Evolutionary conservation across 768 basidiomycete species (phyloP).

Genomic region (Strobilomyces confusus): DNA sequence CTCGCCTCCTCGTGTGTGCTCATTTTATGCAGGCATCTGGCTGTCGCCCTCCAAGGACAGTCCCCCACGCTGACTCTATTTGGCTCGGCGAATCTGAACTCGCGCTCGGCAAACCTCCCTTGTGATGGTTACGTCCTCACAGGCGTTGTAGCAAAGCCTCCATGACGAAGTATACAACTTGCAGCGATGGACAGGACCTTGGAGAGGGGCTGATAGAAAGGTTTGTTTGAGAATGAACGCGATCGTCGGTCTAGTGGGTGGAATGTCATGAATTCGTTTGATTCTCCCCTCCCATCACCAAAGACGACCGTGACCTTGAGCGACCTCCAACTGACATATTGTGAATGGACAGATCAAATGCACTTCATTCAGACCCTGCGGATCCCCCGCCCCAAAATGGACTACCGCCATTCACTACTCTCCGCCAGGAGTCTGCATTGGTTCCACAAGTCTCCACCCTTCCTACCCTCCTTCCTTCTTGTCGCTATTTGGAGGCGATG

Average conservation of each 20-base stretch:
- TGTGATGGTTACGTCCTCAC: conserved; percentile 67
- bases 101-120: conserved; percentile 84
- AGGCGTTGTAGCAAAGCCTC: conserved; percentile 44
- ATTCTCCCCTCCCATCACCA: conserved; percentile 4
- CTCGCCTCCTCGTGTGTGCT: not conserved
- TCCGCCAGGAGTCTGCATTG: not conserved
- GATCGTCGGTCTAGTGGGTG: conserved; percentile 60
- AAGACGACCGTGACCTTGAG: not conserved
- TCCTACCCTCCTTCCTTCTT: conserved; percentile 11
- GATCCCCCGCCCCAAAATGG: not conserved
- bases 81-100: conserved; percentile 93
- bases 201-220: conserved; percentile 55
- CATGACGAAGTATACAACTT: conserved; percentile 53
- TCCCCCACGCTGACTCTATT: conserved; percentile 75
- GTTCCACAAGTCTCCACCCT: conserved; percentile 1
- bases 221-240: conserved; percentile 63
- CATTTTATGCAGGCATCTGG: conserved; percentile 67
- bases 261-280: conserved; percentile 51
- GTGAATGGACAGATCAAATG: not conserved
- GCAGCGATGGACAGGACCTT: conserved; percentile 45
- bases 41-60: conserved; percentile 53
- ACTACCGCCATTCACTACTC: conserved; percentile 6
- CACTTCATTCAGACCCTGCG: not conserved
- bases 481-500: conserved; percentile 26
- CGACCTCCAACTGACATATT: not conserved